These are phyloP conservation scores for Fusarium avenaceum DNA, from an alignment of 2,329 filamentous ascomycete genomes.

Conservation along the genomic window DNA sequence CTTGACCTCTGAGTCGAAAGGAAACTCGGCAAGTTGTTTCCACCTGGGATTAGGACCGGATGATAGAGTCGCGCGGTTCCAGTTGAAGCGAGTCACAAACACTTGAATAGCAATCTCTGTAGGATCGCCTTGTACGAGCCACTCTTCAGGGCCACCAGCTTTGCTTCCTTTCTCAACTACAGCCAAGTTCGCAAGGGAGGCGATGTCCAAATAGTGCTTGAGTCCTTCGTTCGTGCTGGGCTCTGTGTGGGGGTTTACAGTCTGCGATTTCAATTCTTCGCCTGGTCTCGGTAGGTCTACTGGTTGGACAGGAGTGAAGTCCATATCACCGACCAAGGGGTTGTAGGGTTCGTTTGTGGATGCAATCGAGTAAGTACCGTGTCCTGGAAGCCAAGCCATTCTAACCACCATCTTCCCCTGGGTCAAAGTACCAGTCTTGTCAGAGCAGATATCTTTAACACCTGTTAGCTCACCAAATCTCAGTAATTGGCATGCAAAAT, in stretches of 20 bases:
- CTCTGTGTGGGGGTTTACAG: constrained; percentile 48
- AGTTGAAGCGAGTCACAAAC: constrained; percentile 76
- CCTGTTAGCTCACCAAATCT: not conserved
- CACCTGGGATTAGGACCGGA: constrained; percentile 63
- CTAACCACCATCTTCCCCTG: constrained; percentile 52
- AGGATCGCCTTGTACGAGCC: constrained; percentile 75
- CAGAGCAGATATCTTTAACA: constrained; percentile 51
- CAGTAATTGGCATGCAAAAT: not conserved
- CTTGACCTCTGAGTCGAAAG: constrained; percentile 81
- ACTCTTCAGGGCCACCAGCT: constrained; percentile 60
- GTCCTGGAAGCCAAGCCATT: constrained; percentile 52
- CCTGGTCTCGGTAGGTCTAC: constrained; percentile 36
- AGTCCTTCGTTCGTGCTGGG: constrained; percentile 62
- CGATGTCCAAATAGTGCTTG: constrained; percentile 71
- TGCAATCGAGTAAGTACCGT: constrained; percentile 49
- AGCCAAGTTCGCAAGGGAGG: constrained; percentile 75
- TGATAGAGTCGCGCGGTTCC: constrained; percentile 67
- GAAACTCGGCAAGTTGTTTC: constrained; percentile 75
- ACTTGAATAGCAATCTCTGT: constrained; percentile 80
- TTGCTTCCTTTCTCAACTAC: constrained; percentile 63
- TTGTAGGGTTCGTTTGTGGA: constrained; percentile 51
- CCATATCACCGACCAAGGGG: constrained; percentile 39
- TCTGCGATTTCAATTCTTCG: constrained; percentile 47
- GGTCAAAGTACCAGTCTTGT: constrained; percentile 55
- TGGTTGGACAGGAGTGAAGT: constrained; percentile 36